Conservation (phyloP, 192 early-diverging fungal genomes). For the Oehlia diaphana region DNA sequence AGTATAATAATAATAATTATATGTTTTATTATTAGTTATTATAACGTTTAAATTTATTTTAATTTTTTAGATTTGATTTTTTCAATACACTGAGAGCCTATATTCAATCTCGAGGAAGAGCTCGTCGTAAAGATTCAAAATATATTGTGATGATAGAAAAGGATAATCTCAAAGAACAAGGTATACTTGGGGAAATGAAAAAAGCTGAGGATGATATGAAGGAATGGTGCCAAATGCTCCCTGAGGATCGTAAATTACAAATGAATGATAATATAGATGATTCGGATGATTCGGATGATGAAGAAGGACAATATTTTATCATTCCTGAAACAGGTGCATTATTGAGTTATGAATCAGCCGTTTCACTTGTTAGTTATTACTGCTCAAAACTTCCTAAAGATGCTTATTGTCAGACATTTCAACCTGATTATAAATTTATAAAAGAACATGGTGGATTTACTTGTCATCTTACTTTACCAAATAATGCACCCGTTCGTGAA, state of each 20-base stretch:
- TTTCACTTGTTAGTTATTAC: constrained; percentile 67
- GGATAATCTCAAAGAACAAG: constrained; percentile 42
- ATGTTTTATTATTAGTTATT: no score
- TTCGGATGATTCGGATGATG: constrained; percentile 18
- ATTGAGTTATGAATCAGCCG: constrained; percentile 68
- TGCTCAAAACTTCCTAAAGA: constrained; percentile 73
- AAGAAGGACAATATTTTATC: constrained; percentile 47
- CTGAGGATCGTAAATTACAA: constrained; percentile 39
- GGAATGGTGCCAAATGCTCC: constrained; percentile 56
- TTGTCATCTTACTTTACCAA: constrained; percentile 60
- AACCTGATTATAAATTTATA: constrained; percentile 54
- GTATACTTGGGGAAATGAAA: constrained; percentile 39
- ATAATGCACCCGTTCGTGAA: constrained; percentile 59
- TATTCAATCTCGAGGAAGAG: constrained; percentile 91
- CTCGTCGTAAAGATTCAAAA: constrained; percentile 67
- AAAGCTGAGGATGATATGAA: constrained; percentile 59
- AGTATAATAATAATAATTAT: no score
- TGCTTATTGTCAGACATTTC: constrained; percentile 43
- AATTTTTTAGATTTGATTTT: constrained; percentile 65
- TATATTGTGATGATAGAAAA: constrained; percentile 75
- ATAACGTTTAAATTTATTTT: constrained; percentile 35
- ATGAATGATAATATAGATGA: constrained; percentile 4
- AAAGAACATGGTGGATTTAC: constrained; percentile 36
- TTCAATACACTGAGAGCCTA: constrained; percentile 71
- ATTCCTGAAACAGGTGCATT: constrained; percentile 67